phyloP scores from a whole-genome alignment of 2,329 filamentous ascomycete species.

The Stylonectria norvegica region DNA sequence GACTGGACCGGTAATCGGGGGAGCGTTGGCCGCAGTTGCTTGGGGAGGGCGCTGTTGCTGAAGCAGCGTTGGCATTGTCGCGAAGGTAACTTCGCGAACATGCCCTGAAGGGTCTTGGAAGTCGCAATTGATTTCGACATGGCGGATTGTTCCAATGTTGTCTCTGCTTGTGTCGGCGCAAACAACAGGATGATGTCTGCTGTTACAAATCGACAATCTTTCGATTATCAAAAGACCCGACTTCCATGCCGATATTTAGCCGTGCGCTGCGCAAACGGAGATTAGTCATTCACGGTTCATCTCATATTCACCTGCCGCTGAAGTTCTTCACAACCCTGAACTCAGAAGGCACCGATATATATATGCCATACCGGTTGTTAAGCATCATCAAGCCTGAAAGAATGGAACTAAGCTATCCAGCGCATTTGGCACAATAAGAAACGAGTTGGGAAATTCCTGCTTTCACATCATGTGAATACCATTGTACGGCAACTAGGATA shows the following conservation, averaged over 20 bases:
- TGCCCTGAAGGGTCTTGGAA: constrained; percentile 35
- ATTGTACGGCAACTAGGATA: no score
- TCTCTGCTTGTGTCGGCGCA: background rate
- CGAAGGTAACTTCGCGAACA: constrained; percentile 27
- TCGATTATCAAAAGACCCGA: constrained; percentile 25
- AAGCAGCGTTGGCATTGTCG: constrained; percentile 44
- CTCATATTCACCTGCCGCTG: constrained; percentile 5
- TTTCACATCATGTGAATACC: no score
- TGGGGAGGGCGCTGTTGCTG: constrained; percentile 32
- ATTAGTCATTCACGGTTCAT: constrained; percentile 23
- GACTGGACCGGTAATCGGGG: constrained; percentile 30
- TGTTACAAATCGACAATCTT: constrained; percentile 20
- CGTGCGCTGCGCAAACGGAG: constrained; percentile 9
- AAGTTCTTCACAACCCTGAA: constrained; percentile 8
- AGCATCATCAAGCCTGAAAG: no score
- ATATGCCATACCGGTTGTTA: no score
- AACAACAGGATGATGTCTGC: background rate
- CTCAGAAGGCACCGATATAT: no score
- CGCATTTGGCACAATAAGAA: constrained; percentile 3
- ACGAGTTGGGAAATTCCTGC: no score
- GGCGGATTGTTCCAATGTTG: constrained; percentile 12
- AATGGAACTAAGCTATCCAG: no score
- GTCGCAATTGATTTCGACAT: constrained; percentile 41
- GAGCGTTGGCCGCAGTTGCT: constrained; percentile 34
- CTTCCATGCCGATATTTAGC: constrained; percentile 26